Evolutionary conservation across 192 early-diverging fungal species (phyloP).

Genomic region (Ambispora gerdemannii): DNA sequence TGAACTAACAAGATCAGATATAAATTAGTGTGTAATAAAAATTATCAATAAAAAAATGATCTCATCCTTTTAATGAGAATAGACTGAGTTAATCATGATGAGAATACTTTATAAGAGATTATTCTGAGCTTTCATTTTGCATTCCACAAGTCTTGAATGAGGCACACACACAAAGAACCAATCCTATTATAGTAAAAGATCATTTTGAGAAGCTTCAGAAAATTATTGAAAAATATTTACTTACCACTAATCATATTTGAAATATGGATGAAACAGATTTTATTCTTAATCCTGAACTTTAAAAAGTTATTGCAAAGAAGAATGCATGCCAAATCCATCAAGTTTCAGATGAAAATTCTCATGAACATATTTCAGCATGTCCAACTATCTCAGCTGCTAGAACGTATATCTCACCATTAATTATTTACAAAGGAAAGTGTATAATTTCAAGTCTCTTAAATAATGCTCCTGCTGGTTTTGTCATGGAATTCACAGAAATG

Average conservation of each 20-base stretch:
- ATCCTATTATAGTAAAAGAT: not conserved
- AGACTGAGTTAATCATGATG: not conserved
- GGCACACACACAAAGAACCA: not conserved
- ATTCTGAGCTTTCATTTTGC: too few relatives aligned
- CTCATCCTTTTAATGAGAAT: constrained; percentile 7
- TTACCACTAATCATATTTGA: not conserved
- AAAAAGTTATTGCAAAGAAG: not conserved
- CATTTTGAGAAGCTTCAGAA: not conserved
- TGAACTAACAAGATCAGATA: constrained; percentile 7
- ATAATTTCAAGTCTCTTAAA: not conserved
- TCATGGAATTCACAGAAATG: not conserved
- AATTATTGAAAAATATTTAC: not conserved
- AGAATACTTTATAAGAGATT: too few relatives aligned
- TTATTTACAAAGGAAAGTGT: not conserved
- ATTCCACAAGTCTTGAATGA: not conserved
- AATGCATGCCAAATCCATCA: not conserved
- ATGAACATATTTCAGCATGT: not conserved
- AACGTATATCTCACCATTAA: not conserved
- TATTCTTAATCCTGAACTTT: not conserved
- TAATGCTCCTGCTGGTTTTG: not conserved
- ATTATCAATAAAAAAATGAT: not conserved
- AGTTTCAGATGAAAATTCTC: not conserved
- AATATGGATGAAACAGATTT: not conserved
- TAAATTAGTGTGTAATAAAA: constrained; percentile 19
- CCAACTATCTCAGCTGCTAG: not conserved